Conservation (phyloP, 2,329 filamentous ascomycete genomes). For the Botrytis tulipae region DNA sequence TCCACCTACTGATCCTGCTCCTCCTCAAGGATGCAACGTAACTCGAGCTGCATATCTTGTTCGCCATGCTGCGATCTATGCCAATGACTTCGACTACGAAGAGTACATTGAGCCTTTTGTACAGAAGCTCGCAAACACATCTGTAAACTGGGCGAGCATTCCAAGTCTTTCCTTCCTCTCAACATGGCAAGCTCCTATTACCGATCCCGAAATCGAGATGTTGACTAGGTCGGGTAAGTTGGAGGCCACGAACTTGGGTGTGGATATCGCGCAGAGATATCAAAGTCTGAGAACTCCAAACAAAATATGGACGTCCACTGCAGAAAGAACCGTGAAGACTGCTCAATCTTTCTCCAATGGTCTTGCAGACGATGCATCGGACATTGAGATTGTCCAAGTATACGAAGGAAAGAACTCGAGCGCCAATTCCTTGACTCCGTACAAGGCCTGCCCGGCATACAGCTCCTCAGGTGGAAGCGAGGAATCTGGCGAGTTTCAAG, state of each 20-base stretch:
- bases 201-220: constrained; percentile 33
- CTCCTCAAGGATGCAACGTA: constrained; percentile 51
- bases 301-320: constrained; percentile 52
- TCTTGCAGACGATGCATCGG: constrained; percentile 44
- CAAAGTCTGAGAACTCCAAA: constrained; percentile 44
- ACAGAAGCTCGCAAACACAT: constrained; percentile 48
- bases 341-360: constrained; percentile 50
- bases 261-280: constrained; percentile 35
- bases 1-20: constrained; percentile 46
- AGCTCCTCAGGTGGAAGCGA: constrained; percentile 49
- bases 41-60: constrained; percentile 49
- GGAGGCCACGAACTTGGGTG: constrained; percentile 34
- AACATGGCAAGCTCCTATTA: constrained; percentile 34
- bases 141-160: constrained; percentile 46
- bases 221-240: constrained; percentile 32
- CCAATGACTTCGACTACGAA: constrained; percentile 53
- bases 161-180: constrained; percentile 33
- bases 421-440: constrained; percentile 54
- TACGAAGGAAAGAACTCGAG: constrained; percentile 48
- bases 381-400: constrained; percentile 46
- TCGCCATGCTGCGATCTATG: constrained; percentile 51
- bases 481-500: constrained; percentile 43
- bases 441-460: constrained; percentile 52
- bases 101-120: constrained; percentile 51
- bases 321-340: constrained; percentile 50